Evolutionary conservation across 2,329 filamentous ascomycete genomes (phyloP).

Genomic region (Paracamarosporium sp.): DNA sequence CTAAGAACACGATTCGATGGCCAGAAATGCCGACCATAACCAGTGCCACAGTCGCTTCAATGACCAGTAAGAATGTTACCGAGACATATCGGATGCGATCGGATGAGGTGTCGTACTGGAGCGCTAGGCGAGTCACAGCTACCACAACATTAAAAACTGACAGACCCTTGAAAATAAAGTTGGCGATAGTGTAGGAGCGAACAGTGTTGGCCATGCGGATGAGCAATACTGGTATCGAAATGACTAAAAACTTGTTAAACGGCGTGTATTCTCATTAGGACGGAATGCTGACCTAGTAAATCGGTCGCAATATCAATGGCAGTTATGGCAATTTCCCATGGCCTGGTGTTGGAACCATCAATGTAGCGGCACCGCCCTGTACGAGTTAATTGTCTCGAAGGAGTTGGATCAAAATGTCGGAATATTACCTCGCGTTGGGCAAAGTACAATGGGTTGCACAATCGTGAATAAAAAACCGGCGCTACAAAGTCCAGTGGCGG

Average conservation of each 20-base stretch:
- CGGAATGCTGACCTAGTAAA: conserved; percentile 14
- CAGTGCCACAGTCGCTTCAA: conserved; percentile 18
- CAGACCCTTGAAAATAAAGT: conserved; percentile 21
- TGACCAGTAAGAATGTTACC: conserved; percentile 16
- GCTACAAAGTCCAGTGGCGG: conserved; percentile 10
- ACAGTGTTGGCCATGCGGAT: conserved; percentile 23
- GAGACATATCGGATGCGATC: conserved; percentile 17
- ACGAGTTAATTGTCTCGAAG: conserved; percentile 2
- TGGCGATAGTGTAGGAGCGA: conserved; percentile 16
- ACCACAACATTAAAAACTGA: conserved; percentile 20
- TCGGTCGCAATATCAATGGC: conserved; percentile 21
- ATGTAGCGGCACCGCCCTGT: conserved; percentile 18
- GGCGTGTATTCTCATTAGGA: not conserved
- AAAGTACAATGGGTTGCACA: conserved; percentile 20
- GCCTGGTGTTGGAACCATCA: not conserved
- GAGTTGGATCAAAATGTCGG: not conserved
- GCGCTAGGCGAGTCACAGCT: conserved; percentile 15
- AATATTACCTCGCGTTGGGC: conserved; percentile 11
- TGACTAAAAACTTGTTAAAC: conserved; percentile 14
- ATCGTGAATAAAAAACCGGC: conserved; percentile 18
- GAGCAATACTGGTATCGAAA: conserved; percentile 18
- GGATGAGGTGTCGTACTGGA: conserved; percentile 14
- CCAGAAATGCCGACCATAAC: conserved; percentile 24
- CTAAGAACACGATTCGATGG: conserved; percentile 13
- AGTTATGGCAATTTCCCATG: conserved; percentile 17